Conservation (phyloP, 2,329 filamentous ascomycete genomes). For the Pestalotiopsis sp. region DNA sequence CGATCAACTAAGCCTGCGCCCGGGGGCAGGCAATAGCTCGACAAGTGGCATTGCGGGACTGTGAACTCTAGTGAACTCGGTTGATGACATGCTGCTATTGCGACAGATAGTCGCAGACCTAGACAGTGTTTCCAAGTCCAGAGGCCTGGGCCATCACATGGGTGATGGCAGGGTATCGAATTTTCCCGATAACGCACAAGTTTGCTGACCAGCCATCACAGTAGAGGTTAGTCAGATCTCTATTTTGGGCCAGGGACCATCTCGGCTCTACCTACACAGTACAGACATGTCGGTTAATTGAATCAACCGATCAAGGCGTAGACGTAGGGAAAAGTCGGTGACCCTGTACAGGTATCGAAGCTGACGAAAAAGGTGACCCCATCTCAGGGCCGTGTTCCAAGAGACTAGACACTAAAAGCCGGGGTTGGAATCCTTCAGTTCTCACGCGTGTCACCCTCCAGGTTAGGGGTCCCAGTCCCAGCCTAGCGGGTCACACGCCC, state of each 20-base stretch:
- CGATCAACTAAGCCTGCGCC: not conserved
- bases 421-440: not conserved
- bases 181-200: not conserved
- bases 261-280: not conserved
- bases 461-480: too few species aligned
- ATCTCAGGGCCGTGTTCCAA: not conserved
- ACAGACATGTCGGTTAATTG: not conserved
- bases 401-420: not conserved
- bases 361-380: not conserved
- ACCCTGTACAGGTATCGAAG: not conserved
- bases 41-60: not conserved
- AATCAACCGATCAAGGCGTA: not conserved
- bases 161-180: not conserved
- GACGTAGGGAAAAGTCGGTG: not conserved
- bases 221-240: not conserved
- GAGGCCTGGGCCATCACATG: not conserved
- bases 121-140: not conserved
- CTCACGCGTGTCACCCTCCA: not conserved
- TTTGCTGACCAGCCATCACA: not conserved
- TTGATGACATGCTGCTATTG: not conserved
- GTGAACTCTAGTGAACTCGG: too few species aligned
- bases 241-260: not conserved
- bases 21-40: not conserved
- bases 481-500: too few species aligned
- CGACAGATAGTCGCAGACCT: not conserved